Conservation (phyloP, 2,329 filamentous ascomycete species). For the Aureobasidium namibiae region DNA sequence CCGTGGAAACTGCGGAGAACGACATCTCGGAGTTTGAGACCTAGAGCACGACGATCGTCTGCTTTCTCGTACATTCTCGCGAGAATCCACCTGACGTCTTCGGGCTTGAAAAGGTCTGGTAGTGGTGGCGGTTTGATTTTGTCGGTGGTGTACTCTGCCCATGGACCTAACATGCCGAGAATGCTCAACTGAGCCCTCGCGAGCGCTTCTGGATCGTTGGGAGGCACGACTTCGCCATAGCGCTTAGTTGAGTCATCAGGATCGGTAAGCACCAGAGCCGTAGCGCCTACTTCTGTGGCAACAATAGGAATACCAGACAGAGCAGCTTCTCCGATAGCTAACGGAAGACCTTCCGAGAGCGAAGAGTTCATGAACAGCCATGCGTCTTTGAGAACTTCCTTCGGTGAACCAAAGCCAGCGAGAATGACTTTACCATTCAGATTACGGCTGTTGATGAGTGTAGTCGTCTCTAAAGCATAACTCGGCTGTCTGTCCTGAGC, state of each 20-base stretch:
- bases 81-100: conserved; percentile 47
- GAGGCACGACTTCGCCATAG: conserved; percentile 56
- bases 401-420: conserved; percentile 48
- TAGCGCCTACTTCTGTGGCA: conserved; percentile 49
- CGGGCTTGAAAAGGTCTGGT: conserved; percentile 39
- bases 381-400: conserved; percentile 34
- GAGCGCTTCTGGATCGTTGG: conserved; percentile 52
- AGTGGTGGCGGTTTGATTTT: conserved; percentile 33
- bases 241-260: conserved; percentile 35
- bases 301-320: conserved; percentile 49
- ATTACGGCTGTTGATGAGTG: conserved; percentile 49
- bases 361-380: conserved; percentile 47
- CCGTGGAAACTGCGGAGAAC: conserved; percentile 53
- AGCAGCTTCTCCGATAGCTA: conserved; percentile 52
- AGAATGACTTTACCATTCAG: conserved; percentile 44
- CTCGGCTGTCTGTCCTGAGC: conserved; percentile 55
- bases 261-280: conserved; percentile 46
- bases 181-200: conserved; percentile 55
- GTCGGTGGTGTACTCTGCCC: conserved; percentile 51
- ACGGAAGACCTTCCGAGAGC: conserved; percentile 47
- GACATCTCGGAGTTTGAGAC: conserved; percentile 50
- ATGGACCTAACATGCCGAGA: conserved; percentile 53
- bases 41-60: conserved; percentile 46
- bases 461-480: conserved; percentile 52
- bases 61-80: conserved; percentile 52